phyloP scores from a whole-genome alignment of 495 filamentous ascomycete genomes.

The Coniosporium apollinis region DNA sequence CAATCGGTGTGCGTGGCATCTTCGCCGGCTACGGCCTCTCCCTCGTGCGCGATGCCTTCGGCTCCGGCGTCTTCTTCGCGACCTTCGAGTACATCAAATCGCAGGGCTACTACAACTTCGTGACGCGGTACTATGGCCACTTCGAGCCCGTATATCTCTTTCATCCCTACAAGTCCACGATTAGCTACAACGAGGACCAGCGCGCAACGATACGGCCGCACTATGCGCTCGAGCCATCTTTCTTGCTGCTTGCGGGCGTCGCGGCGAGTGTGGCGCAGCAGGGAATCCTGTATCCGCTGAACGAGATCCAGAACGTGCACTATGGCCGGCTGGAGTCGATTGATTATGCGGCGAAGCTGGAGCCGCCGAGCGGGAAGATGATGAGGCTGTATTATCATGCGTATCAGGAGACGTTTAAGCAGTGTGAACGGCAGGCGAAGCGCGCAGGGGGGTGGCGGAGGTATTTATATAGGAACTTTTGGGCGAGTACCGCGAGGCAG shows the following conservation, averaged over 20 bases:
- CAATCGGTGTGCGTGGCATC: slow-evolving; percentile 65
- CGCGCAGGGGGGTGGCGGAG: slow-evolving; percentile 44
- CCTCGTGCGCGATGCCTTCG: slow-evolving; percentile 65
- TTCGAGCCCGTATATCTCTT: slow-evolving; percentile 26
- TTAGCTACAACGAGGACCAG: slow-evolving; percentile 3
- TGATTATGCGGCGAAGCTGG: slow-evolving; percentile 44
- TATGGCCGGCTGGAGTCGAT: slow-evolving; percentile 63
- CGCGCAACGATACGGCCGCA: slow-evolving; percentile 58
- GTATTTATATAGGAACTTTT: slow-evolving; percentile 68
- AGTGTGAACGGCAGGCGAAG: slow-evolving; percentile 45
- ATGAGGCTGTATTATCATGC: slow-evolving; percentile 51
- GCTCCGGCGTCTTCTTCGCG: slow-evolving; percentile 70
- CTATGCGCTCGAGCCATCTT: slow-evolving; percentile 69
- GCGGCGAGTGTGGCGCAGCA: slow-evolving; percentile 64
- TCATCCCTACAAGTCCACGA: slow-evolving; percentile 12
- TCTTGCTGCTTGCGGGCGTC: slow-evolving; percentile 62
- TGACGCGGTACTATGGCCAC: slow-evolving; percentile 60
- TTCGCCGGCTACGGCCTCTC: slow-evolving; percentile 71
- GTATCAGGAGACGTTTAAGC: slow-evolving; percentile 58
- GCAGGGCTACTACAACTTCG: slow-evolving; percentile 66
- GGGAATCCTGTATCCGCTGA: slow-evolving; percentile 59
- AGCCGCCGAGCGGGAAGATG: slow-evolving; percentile 27
- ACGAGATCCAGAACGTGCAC: slow-evolving; percentile 57
- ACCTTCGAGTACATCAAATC: slow-evolving; percentile 78
- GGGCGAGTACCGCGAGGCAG: slow-evolving; percentile 56